Evolutionary conservation across 352 stramenopile genomes (phyloP).

Genomic region (Phytophthora citricola): DNA sequence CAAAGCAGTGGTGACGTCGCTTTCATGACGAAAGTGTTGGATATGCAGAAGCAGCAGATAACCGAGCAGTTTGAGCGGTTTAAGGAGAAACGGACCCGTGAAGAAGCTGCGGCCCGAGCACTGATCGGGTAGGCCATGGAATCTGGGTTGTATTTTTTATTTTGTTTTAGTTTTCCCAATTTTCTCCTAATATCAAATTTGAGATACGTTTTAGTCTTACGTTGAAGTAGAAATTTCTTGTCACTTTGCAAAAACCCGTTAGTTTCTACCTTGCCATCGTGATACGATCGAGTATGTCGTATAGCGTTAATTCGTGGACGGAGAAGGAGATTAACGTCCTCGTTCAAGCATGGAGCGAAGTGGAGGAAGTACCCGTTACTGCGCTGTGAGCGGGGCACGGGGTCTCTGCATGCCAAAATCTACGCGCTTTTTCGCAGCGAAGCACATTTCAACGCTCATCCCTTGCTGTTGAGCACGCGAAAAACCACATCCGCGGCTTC

Average conservation of each 20-base stretch:
- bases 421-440: conserved; percentile 9
- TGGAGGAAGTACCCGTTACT: conserved; percentile 25
- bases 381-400: conserved; percentile 5
- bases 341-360: conserved; percentile 28
- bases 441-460: conserved; percentile 14
- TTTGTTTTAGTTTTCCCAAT: too few relatives aligned
- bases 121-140: conserved; percentile 1
- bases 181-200: too few relatives aligned
- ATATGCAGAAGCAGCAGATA: conserved; percentile 27
- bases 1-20: conserved; percentile 23
- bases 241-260: too few relatives aligned
- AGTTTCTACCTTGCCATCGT: too few relatives aligned
- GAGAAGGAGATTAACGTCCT: conserved; percentile 25
- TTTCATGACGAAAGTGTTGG: conserved; percentile 31
- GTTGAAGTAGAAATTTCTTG: too few relatives aligned
- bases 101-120: conserved; percentile 14
- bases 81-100: conserved; percentile 11
- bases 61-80: conserved; percentile 29
- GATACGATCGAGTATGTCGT: too few relatives aligned
- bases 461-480: conserved; percentile 2
- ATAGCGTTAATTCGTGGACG: conserved; percentile 26
- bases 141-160: too few relatives aligned
- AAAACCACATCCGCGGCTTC: conserved; percentile 26
- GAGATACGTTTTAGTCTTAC: too few relatives aligned
- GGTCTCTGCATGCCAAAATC: conserved; percentile 22